These are phyloP conservation scores for Botryobasidium botryosum DNA, from an alignment of 768 basidiomycete species.

Conservation along the genomic window DNA sequence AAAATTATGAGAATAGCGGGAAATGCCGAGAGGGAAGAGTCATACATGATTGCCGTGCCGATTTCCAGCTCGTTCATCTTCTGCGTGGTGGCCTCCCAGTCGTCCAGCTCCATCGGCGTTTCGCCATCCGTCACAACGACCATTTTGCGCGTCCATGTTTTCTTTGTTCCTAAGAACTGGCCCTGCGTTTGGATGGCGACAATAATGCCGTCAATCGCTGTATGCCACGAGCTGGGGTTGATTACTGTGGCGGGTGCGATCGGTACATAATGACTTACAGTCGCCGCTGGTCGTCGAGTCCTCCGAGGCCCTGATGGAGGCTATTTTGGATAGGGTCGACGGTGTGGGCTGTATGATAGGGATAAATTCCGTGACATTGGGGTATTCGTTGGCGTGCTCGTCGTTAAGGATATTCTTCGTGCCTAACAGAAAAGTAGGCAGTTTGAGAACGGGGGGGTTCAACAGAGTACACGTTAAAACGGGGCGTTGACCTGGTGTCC, in stretches of 20 bases:
- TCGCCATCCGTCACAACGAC: conserved; percentile 77
- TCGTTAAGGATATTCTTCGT: conserved; percentile 49
- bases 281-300: conserved; percentile 43
- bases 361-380: conserved; percentile 54
- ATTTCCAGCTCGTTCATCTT: conserved; percentile 48
- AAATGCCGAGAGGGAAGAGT: conserved; percentile 6
- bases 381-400: conserved; percentile 48
- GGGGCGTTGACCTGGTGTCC: conserved; percentile 45
- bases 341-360: conserved; percentile 50
- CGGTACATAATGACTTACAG: conserved; percentile 28
- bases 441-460: conserved; percentile 1
- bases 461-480: conserved; percentile 13
- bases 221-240: background rate
- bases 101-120: conserved; percentile 49
- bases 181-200: conserved; percentile 73
- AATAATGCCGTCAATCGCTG: conserved; percentile 72
- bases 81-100: conserved; percentile 40
- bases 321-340: conserved; percentile 46
- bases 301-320: conserved; percentile 39
- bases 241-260: background rate
- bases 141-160: conserved; percentile 73
- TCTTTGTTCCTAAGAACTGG: conserved; percentile 46
- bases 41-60: conserved; percentile 55
- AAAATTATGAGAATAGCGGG: conserved; percentile 4
- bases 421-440: conserved; percentile 22